Evolutionary conservation across 2,329 filamentous ascomycete species (phyloP), one percentile per base, ranked within the genome.

Genomic region (Colletotrichum noveboracense): DNA sequence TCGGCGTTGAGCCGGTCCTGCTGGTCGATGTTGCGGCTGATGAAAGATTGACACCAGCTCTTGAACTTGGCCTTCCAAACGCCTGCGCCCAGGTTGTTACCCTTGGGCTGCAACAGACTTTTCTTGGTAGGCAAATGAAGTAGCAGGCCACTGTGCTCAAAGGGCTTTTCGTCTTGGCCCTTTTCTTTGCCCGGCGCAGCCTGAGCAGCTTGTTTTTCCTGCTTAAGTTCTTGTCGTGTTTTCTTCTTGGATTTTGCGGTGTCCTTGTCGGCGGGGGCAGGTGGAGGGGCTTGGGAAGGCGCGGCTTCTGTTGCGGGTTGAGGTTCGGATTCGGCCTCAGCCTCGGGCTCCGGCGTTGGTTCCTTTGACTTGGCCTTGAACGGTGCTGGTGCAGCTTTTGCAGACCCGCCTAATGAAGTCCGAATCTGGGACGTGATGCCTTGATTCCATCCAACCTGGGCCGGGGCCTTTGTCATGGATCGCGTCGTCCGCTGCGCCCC

Each of bases 61-160:
- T 81, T 80, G 70, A 85, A 82, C 65, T 84, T 78, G n/a, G 77
- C 77, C n/a, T 77, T 75, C 84, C 84, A 86, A 10, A 68, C 70
- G 10, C 64, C 64, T 10, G 55, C 61, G 36, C 72, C 61, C 21
- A 71, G 28, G 18, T 75, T 75, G 56, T 68, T 67, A 7, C 73
- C 64, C 56, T 75, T 75, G n/a, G 73, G 70, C 36, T 62, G 55
- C 64, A 75, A 34, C 16, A 75, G 38, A 16, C 56, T 75, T 43
- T 65, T 75, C 43, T 75, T 75, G 73, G 32, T 69, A 24, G 73
- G 73, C 7, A 73, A 65, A 1, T 26, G 32, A 21, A 75, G 64
- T 7, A 58, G 16, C 12, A 75, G 48, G 28, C 73, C 73, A 7
- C 67, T 64, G 64, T 73, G 67, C 30, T 62, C 70, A n/a, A 67